phyloP scores from a whole-genome alignment of 257 asterid species.

The Solanum sitiens region DNA sequence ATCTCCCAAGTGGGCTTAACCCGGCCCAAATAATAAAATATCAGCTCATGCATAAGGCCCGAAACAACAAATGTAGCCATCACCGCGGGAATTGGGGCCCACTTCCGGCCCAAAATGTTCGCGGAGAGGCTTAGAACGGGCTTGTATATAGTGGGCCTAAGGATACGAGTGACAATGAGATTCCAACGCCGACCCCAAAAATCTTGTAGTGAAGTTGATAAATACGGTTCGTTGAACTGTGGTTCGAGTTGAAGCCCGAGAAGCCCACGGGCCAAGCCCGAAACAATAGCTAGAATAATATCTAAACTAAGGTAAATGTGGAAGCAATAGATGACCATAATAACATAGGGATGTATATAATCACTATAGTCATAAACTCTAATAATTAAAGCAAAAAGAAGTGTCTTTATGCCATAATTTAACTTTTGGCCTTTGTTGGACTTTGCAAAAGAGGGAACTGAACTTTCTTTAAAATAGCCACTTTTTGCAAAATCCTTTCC shows the following conservation, averaged over 20 bases:
- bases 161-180: constrained; percentile 62
- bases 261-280: constrained; percentile 38
- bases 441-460: not conserved
- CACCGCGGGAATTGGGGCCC: constrained; percentile 57
- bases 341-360: constrained; percentile 14
- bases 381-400: constrained; percentile 28
- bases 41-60: constrained; percentile 67
- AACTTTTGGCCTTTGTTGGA: not conserved
- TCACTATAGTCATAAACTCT: constrained; percentile 28
- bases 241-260: constrained; percentile 73
- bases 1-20: constrained; percentile 59
- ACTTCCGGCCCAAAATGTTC: constrained; percentile 25
- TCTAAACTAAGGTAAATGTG: constrained; percentile 53
- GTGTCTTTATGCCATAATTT: constrained; percentile 38
- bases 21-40: constrained; percentile 57
- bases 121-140: constrained; percentile 34
- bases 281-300: constrained; percentile 33
- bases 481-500: not conserved
- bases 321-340: constrained; percentile 21
- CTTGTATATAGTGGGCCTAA: constrained; percentile 60
- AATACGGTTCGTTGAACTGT: constrained; percentile 65
- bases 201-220: constrained; percentile 66
- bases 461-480: not conserved
- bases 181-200: constrained; percentile 95
- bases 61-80: constrained; percentile 38